A percentile compares a stretch with the other conserved stretches of the same genome.
phyloP scores from a whole-genome alignment of 2,329 filamentous ascomycete species.

The Penicillium sp. region DNA sequence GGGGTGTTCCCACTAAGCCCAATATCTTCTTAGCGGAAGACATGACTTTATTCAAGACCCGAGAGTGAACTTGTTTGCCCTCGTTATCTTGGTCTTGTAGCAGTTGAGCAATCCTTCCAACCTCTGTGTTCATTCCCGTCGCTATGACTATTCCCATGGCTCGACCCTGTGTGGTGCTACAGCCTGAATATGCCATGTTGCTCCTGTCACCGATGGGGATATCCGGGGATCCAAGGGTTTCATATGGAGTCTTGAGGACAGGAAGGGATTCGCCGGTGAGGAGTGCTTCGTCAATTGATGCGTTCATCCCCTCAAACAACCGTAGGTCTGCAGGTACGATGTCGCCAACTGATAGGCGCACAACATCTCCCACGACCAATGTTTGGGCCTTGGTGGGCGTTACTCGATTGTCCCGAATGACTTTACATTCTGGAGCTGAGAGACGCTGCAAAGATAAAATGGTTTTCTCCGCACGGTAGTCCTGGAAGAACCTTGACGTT shows the following conservation, averaged over 20 bases:
- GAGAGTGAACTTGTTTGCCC: slow-evolving; percentile 19
- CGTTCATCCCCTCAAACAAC: slow-evolving; percentile 62
- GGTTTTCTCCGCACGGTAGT: slow-evolving; percentile 60
- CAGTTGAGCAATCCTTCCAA: slow-evolving; percentile 59
- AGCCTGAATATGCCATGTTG: slow-evolving; percentile 62
- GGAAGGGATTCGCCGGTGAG: slow-evolving; percentile 63
- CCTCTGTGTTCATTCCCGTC: slow-evolving; percentile 62
- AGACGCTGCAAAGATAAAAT: slow-evolving; percentile 58
- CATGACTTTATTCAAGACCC: slow-evolving; percentile 42
- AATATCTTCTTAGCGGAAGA: slow-evolving; percentile 51
- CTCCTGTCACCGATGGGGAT: slow-evolving; percentile 55
- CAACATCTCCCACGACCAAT: slow-evolving; percentile 61
- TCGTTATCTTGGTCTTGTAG: slow-evolving; percentile 51
- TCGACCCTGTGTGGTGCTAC: slow-evolving; percentile 60
- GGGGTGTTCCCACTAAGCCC: slow-evolving; percentile 67
- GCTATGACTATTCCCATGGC: slow-evolving; percentile 59
- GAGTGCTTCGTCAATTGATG: slow-evolving; percentile 69
- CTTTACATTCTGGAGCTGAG: slow-evolving; percentile 56
- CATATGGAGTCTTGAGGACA: slow-evolving; percentile 52
- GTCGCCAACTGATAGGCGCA: slow-evolving; percentile 54
- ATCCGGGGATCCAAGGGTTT: slow-evolving; percentile 26
- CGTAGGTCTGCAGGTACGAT: slow-evolving; percentile 61
- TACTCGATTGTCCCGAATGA: slow-evolving; percentile 57
- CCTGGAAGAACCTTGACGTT: slow-evolving; percentile 52
- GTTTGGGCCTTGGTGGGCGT: slow-evolving; percentile 55